A percentile compares a stretch with the other conserved stretches of the same genome.
Conservation (phyloP, 1,139 yeast species). For the Pneumocystis carinii region DNA sequence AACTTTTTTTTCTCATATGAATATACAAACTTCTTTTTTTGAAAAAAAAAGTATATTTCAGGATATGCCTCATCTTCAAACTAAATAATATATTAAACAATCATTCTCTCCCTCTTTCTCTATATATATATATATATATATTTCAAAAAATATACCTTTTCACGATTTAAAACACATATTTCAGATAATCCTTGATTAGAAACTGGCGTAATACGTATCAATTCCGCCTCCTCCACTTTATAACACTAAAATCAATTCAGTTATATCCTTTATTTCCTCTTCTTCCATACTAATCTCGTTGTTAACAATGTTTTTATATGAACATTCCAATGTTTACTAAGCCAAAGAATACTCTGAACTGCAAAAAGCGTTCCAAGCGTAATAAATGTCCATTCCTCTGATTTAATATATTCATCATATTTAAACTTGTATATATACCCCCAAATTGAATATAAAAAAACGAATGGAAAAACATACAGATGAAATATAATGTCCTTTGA, state of each 20-base stretch:
- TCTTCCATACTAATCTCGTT: constrained; percentile 29
- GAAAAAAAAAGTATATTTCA: constrained; percentile 57
- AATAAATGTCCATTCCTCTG: constrained; percentile 73
- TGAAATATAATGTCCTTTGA: constrained; percentile 24
- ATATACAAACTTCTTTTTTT: constrained; percentile 78
- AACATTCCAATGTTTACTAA: constrained; percentile 93
- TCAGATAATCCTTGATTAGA: constrained; percentile 79
- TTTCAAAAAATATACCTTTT: constrained; percentile 8
- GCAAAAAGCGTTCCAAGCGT: constrained; percentile 61
- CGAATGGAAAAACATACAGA: constrained; percentile 78
- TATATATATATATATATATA: constrained; percentile 31
- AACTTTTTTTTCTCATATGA: constrained; percentile 41
- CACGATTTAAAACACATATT: constrained; percentile 32
- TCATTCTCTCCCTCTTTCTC: too few relatives aligned
- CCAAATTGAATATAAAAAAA: constrained; percentile 63
- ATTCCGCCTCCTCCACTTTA: constrained; percentile 46
- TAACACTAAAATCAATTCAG: constrained; percentile 20
- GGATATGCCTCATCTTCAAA: constrained; percentile 36
- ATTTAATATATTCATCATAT: constrained; percentile 70
- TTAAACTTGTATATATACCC: constrained; percentile 47
- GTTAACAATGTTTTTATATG: constrained; percentile 58
- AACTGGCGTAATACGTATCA: constrained; percentile 64
- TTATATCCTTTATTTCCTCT: constrained; percentile 1
- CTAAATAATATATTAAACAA: constrained; percentile 24
- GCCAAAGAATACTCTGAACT: constrained; percentile 59